These are phyloP conservation scores for Thelonectria olida DNA, from an alignment of 2,329 filamentous ascomycete genomes.

Conservation along the genomic window DNA sequence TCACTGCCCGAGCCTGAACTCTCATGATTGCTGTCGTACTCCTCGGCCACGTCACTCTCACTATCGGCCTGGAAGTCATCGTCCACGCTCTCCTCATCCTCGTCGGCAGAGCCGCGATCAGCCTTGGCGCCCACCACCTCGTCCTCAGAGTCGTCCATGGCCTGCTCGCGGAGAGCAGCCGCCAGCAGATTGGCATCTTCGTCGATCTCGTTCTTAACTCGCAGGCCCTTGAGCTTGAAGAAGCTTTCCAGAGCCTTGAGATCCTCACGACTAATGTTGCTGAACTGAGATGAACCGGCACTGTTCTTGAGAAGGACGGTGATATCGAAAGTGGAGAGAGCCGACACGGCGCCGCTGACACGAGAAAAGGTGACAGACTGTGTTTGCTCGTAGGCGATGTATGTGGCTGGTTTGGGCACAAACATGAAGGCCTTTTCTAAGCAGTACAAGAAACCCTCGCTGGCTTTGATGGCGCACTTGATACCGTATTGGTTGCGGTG, in stretches of 20 bases:
- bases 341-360: conserved; percentile 91
- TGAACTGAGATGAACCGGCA: conserved; percentile 92
- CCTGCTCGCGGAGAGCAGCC: conserved; percentile 84
- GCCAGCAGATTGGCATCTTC: conserved; percentile 87
- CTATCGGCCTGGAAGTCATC: conserved; percentile 95
- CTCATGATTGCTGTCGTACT: conserved; percentile 91
- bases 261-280: conserved; percentile 98
- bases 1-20: conserved; percentile 78
- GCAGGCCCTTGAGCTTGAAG: conserved; percentile 94
- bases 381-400: conserved; percentile 94
- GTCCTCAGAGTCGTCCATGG: conserved; percentile 85
- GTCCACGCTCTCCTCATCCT: conserved; percentile 94
- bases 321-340: conserved; percentile 96
- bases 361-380: conserved; percentile 93
- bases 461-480: conserved; percentile 99
- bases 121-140: conserved; percentile 75
- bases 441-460: conserved; percentile 96
- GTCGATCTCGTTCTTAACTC: conserved; percentile 98
- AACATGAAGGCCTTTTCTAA: conserved; percentile 99
- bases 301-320: conserved; percentile 89
- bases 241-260: conserved; percentile 96
- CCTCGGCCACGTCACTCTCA: conserved; percentile 95
- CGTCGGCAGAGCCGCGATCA: conserved; percentile 90
- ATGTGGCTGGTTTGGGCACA: conserved; percentile 96
- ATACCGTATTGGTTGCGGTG: conserved; percentile 95